phyloP scores from a whole-genome alignment of 805 yeast genomes.

The Lachancea cidri region DNA sequence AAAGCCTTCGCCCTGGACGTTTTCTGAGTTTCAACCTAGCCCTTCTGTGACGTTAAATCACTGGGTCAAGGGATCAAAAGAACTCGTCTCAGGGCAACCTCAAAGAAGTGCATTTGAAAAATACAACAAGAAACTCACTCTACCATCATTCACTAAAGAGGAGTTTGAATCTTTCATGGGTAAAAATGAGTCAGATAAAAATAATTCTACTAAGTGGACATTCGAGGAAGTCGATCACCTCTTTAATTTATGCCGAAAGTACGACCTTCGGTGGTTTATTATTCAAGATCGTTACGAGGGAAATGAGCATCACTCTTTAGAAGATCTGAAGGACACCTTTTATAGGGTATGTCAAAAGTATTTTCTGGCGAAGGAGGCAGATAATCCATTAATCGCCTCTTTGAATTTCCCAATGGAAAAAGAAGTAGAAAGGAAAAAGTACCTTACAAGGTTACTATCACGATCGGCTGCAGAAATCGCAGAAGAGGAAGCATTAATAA shows the following conservation, averaged over 20 bases:
- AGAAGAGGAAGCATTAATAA: constrained; percentile 90
- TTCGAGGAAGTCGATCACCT: constrained; percentile 73
- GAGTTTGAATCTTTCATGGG: constrained; percentile 52
- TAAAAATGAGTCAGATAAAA: constrained; percentile 21
- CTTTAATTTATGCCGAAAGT: constrained; percentile 62
- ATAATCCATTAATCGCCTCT: constrained; percentile 52
- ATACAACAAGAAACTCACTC: constrained; percentile 60
- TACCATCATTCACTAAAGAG: constrained; percentile 63
- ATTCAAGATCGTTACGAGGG: constrained; percentile 55
- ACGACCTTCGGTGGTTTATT: constrained; percentile 53
- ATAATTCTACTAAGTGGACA: constrained; percentile 46
- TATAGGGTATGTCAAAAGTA: constrained; percentile 61
- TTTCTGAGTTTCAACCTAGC: constrained; percentile 53
- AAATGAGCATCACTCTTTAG: constrained; percentile 45
- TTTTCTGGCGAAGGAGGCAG: constrained; percentile 39
- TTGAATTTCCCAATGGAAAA: constrained; percentile 64
- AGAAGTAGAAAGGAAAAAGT: constrained; percentile 76
- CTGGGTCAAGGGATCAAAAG: constrained; percentile 80
- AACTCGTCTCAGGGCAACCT: constrained; percentile 28
- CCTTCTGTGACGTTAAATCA: constrained; percentile 61
- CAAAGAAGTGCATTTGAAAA: constrained; percentile 60
- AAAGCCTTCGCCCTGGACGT: constrained; percentile 80
- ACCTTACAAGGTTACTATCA: constrained; percentile 66
- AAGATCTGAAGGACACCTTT: constrained; percentile 79
- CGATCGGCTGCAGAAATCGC: constrained; percentile 96